Conservation (phyloP, 345 rosid species). For the Theobroma cacao region DNA sequence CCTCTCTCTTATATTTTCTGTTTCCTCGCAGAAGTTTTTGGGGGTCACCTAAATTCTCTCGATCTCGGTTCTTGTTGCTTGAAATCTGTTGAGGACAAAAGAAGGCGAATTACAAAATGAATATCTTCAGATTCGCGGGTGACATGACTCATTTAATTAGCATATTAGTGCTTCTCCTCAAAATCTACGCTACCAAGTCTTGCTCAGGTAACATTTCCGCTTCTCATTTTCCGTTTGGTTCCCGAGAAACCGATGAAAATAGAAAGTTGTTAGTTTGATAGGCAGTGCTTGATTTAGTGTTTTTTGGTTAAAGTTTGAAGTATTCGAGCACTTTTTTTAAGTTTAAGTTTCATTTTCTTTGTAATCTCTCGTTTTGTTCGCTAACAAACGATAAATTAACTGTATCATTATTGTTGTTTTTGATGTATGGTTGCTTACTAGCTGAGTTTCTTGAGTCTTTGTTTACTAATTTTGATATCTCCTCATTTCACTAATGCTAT, state of each 20-base stretch:
- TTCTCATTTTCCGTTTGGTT: slow-evolving; percentile 15
- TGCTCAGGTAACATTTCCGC: slow-evolving; percentile 60
- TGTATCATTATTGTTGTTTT: not conserved
- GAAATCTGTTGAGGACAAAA: not conserved
- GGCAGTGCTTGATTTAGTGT: not conserved
- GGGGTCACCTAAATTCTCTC: slow-evolving; percentile 14
- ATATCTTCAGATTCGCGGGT: slow-evolving; percentile 90
- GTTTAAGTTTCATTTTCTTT: not conserved
- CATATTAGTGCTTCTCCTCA: slow-evolving; percentile 87
- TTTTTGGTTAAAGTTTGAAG: not conserved
- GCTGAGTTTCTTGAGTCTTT: not conserved
- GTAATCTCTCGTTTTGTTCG: not conserved
- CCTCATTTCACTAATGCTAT: not conserved
- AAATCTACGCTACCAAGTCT: slow-evolving; percentile 93
- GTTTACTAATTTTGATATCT: no score
- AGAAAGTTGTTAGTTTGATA: no score
- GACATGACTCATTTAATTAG: slow-evolving; percentile 95
- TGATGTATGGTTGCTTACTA: not conserved
- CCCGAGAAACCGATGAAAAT: slow-evolving; percentile 11
- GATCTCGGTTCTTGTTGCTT: slow-evolving; percentile 14
- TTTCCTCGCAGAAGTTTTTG: not conserved
- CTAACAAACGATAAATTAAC: not conserved
- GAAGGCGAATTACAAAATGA: slow-evolving; percentile 43
- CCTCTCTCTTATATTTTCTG: not conserved
- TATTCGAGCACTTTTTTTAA: not conserved